Conservation (phyloP, 2,329 filamentous ascomycete genomes). For the Fusarium hainanense region DNA sequence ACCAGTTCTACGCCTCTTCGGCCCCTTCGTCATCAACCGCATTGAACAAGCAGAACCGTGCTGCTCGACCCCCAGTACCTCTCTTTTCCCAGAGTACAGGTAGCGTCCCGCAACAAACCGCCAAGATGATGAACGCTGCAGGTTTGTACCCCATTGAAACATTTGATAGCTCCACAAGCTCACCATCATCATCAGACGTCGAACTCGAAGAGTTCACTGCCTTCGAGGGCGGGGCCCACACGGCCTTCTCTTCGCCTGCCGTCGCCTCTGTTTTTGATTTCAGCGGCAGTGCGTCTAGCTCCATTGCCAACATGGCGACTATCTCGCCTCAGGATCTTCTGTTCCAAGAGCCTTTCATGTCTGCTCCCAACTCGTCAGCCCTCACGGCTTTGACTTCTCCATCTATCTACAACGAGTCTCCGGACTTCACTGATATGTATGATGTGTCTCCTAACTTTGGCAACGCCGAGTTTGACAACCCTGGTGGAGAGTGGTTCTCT, state of each 20-base stretch:
- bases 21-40: conserved; percentile 69
- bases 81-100: conserved; percentile 72
- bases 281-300: conserved; percentile 59
- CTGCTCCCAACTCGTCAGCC: conserved; percentile 82
- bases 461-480: conserved; percentile 64
- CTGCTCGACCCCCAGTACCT: conserved; percentile 75
- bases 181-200: conserved; percentile 61
- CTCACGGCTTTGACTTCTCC: conserved; percentile 89
- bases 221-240: conserved; percentile 64
- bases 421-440: conserved; percentile 74
- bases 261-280: conserved; percentile 64
- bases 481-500: conserved; percentile 74
- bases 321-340: conserved; percentile 87
- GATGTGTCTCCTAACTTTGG: conserved; percentile 84
- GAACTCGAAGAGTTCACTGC: conserved; percentile 68
- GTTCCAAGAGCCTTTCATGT: conserved; percentile 75
- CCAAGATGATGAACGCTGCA: conserved; percentile 59
- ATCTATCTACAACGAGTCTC: conserved; percentile 80
- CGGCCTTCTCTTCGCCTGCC: conserved; percentile 66
- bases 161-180: conserved; percentile 44
- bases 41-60: conserved; percentile 65
- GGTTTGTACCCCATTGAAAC: conserved; percentile 43
- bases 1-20: conserved; percentile 75
- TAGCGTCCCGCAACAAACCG: conserved; percentile 61
- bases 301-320: conserved; percentile 70